Conservation (phyloP, 805 yeast species). For the Schwanniomyces occidentalis region DNA sequence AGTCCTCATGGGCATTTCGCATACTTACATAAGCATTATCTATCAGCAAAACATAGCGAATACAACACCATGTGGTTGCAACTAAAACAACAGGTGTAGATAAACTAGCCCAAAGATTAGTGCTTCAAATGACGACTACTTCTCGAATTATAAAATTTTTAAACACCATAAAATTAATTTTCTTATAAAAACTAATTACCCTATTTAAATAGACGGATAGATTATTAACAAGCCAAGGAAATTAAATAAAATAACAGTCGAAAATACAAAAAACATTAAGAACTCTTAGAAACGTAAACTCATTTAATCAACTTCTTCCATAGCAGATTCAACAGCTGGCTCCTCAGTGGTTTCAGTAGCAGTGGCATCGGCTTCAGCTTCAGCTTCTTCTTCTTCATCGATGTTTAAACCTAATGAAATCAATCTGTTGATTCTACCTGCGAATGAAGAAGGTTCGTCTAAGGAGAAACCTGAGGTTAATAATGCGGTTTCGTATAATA, state of each 20-base stretch:
- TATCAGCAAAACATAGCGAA: too few species aligned
- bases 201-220: neutral
- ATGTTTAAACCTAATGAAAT: constrained; percentile 97
- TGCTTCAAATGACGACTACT: too few species aligned
- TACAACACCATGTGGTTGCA: too few species aligned
- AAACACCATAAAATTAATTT: neutral
- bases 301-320: constrained; percentile 96
- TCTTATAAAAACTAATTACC: neutral
- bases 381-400: constrained; percentile 75
- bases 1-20: too few species aligned
- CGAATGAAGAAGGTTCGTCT: constrained; percentile 98
- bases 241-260: neutral
- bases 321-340: constrained; percentile 85
- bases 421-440: constrained; percentile 96
- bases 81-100: too few species aligned
- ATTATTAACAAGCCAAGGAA: neutral
- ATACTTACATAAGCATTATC: too few species aligned
- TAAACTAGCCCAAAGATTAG: too few species aligned
- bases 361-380: constrained; percentile 49
- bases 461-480: constrained; percentile 98
- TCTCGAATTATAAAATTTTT: too few species aligned
- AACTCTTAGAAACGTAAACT: constrained; percentile 2
- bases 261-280: constrained; percentile 2
- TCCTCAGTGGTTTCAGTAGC: constrained; percentile 52
- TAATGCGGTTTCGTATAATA: constrained; percentile 96